Evolutionary conservation across 2,329 filamentous ascomycete genomes (phyloP), one percentile per base, ranked within the genome.

Genomic region (Colletotrichum trifolii): DNA sequence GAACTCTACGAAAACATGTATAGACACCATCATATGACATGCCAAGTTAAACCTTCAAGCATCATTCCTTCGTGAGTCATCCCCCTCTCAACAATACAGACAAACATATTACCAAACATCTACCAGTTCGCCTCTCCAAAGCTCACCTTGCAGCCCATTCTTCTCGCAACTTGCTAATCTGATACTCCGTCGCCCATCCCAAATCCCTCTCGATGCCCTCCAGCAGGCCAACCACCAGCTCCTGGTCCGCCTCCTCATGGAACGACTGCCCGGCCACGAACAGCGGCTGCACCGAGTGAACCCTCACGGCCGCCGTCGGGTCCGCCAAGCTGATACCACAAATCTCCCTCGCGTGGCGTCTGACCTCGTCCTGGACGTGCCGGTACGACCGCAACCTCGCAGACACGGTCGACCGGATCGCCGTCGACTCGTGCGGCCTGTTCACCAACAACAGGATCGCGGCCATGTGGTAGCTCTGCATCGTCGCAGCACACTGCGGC

Each of bases 401-500:
- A 10, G 43, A 55, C 10, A 61, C 50, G 1, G 36, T 61, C 6
- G 50, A 61, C 7, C 50, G 35, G 2, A 61, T 61, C 3, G 50
- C 49, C 33, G 50, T 61, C 3, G 43, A 61, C 6, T 61, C 50
- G 17, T 61, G 50, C 4, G 50, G 50, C 8, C 36, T 35, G 43
- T 49, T 61, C 1, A 54, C 81, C 11, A 88, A 79, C 0, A 91
- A 73, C 5, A 89, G 81, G 10, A 90, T 87, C 47, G 85, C 82
- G 1, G 86, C 86, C 78, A 90, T 89, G 70, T 90, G 85, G 68
- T 89, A 90, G 64, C 83, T 83, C 70, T 89, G 87, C 82, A 90
- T 90, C 1, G 87, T 87, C 2, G 87, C 87, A 0, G 85, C 87
- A 74, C 87, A 91, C 81, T 90, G 85, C 0, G 87, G 82, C 0